A percentile compares a stretch with the other conserved stretches of the same genome.
Conservation (phyloP, 164 flowering plant genomes). For the Vitis rupestris region DNA sequence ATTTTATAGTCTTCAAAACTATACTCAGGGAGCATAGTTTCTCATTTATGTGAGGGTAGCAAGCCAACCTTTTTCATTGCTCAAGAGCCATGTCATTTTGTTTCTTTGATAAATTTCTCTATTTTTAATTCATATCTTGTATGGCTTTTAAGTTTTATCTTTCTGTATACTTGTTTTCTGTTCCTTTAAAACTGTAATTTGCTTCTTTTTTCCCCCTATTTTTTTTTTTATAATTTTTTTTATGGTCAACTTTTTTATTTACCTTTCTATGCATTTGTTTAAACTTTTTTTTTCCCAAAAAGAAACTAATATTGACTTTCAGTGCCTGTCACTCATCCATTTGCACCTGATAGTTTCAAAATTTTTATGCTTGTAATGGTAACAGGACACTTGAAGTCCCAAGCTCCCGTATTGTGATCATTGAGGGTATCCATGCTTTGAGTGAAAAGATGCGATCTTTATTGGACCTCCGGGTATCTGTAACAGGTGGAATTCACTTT, state of each 20-base stretch:
- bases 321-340: neutral
- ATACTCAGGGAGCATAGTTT: neutral
- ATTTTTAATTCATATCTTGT: neutral
- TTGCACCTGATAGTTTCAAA: neutral
- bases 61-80: neutral
- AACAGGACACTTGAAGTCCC: constrained; percentile 89
- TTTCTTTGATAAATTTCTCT: constrained; percentile 1
- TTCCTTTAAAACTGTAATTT: neutral
- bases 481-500: constrained; percentile 95
- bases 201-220: neutral
- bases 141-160: neutral
- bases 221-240: neutral
- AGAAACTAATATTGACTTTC: neutral
- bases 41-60: neutral
- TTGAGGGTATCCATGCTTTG: constrained; percentile 96
- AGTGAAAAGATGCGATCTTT: constrained; percentile 81
- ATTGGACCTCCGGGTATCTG: constrained; percentile 85
- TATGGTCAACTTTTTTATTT: neutral
- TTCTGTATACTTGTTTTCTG: neutral
- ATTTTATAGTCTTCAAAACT: neutral
- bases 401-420: constrained; percentile 80
- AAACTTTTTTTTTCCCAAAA: too few relatives aligned
- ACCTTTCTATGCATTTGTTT: neutral
- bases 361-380: neutral
- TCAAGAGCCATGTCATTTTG: neutral